phyloP scores from a whole-genome alignment of 2,329 filamentous ascomycete genomes.

The Apiospora rasikravindrae region DNA sequence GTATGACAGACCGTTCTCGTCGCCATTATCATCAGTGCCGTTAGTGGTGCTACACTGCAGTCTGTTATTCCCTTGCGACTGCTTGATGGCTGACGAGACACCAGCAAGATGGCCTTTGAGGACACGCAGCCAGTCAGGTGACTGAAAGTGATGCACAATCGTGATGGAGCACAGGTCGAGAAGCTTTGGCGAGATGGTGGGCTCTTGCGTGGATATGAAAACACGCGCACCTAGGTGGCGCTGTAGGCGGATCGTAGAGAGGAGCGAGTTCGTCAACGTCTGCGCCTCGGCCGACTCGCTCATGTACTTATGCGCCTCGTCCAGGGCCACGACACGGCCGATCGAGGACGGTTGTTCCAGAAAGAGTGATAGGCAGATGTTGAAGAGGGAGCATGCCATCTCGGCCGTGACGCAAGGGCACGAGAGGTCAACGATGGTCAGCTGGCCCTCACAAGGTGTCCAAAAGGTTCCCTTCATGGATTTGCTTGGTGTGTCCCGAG shows the following conservation, averaged over 20 bases:
- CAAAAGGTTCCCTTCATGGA: constrained; percentile 27
- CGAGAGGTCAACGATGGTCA: constrained; percentile 75
- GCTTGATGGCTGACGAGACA: constrained; percentile 29
- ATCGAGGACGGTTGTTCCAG: constrained; percentile 55
- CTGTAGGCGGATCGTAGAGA: constrained; percentile 70
- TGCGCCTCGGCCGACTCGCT: constrained; percentile 58
- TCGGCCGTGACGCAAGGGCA: constrained; percentile 72
- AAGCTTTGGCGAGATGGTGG: constrained; percentile 70
- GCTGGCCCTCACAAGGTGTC: constrained; percentile 43
- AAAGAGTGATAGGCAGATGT: constrained; percentile 72
- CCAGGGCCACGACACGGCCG: constrained; percentile 70
- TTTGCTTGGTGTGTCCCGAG: constrained; percentile 27
- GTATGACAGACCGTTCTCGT: constrained; percentile 31
- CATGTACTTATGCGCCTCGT: constrained; percentile 83
- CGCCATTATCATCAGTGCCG: neutral
- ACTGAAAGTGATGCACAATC: constrained; percentile 74
- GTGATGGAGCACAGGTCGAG: constrained; percentile 75
- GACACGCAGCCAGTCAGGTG: constrained; percentile 64
- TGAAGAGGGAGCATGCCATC: constrained; percentile 74
- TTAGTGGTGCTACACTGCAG: neutral
- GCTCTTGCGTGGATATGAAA: constrained; percentile 79
- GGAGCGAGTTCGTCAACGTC: constrained; percentile 65
- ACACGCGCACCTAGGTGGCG: constrained; percentile 71
- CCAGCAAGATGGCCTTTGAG: constrained; percentile 54
- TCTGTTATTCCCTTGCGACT: constrained; percentile 20